Percentiles rank a stretch among this genome's conserved stretches.
Evolutionary conservation across 768 basidiomycete species (phyloP).

Genomic region (Pisolithus microcarpus): DNA sequence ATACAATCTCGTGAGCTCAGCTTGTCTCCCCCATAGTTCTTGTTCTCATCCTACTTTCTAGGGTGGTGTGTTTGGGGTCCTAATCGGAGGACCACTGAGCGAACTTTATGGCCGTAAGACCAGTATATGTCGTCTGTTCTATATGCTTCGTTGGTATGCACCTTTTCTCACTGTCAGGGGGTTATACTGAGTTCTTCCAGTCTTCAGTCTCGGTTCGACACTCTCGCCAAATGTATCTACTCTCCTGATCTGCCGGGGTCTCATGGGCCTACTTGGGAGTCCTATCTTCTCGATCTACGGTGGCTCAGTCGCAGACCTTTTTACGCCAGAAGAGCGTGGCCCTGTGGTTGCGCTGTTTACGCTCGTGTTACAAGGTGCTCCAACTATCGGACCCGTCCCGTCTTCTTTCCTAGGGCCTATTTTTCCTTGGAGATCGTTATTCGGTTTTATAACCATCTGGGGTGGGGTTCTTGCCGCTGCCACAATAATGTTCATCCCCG

Average conservation of each 20-base stretch:
- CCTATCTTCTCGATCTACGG: constrained; percentile 19
- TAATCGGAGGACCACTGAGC: neutral
- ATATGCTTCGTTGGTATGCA: neutral
- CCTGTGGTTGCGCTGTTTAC: constrained; percentile 19
- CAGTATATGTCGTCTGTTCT: neutral
- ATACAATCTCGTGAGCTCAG: neutral
- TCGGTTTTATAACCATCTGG: constrained; percentile 17
- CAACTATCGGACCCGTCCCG: constrained; percentile 21
- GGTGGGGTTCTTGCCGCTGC: constrained; percentile 10
- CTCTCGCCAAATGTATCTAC: constrained; percentile 13
- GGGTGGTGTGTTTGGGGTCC: neutral
- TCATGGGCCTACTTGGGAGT: constrained; percentile 17
- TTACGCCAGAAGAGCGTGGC: constrained; percentile 17
- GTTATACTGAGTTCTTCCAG: constrained; percentile 4
- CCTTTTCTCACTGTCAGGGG: no score
- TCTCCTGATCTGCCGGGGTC: constrained; percentile 14
- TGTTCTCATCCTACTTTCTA: neutral
- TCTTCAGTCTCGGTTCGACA: constrained; percentile 15
- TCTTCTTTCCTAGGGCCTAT: constrained; percentile 15
- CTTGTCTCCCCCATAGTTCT: neutral
- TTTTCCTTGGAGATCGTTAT: constrained; percentile 17
- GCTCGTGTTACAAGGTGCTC: constrained; percentile 20
- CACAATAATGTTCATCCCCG: constrained; percentile 13
- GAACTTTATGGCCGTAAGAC: constrained; percentile 3
- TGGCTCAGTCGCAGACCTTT: constrained; percentile 20